phyloP scores from a whole-genome alignment of 306 rosid genomes.

The Prunus persica region DNA sequence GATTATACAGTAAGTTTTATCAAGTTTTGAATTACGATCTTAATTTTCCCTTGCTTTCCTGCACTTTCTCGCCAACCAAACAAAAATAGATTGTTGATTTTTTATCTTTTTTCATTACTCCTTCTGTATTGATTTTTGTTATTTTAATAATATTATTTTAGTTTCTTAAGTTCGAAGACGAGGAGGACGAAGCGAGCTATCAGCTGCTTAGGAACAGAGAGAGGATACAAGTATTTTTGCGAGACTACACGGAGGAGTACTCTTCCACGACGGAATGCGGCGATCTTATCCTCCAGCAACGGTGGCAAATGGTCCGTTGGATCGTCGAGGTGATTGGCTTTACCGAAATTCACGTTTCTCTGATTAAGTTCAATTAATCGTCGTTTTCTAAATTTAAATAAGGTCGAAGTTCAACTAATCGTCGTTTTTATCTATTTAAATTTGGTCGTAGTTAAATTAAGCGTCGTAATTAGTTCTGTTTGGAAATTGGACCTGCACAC shows the following conservation, averaged over 20 bases:
- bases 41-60: constrained; percentile 3
- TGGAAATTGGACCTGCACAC: constrained; percentile 1
- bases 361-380: neutral
- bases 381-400: neutral
- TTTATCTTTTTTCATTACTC: neutral
- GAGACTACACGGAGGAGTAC: constrained; percentile 51
- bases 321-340: constrained; percentile 57
- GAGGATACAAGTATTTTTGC: constrained; percentile 39
- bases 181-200: constrained; percentile 74
- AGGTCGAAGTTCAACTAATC: neutral
- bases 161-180: constrained; percentile 53
- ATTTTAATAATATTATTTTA: constrained; percentile 19
- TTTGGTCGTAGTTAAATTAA: neutral
- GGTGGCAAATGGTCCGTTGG: constrained; percentile 75
- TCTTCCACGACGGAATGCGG: constrained; percentile 49
- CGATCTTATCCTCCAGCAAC: constrained; percentile 57
- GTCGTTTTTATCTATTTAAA: neutral
- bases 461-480: neutral
- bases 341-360: neutral
- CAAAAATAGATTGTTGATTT: neutral
- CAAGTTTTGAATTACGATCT: neutral
- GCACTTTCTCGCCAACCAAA: constrained; percentile 1
- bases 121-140: no score
- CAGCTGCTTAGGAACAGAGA: constrained; percentile 65
- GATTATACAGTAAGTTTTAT: constrained; percentile 40